phyloP scores from a whole-genome alignment of 2,329 filamentous ascomycete species.

The Exophiala oligosperma region DNA sequence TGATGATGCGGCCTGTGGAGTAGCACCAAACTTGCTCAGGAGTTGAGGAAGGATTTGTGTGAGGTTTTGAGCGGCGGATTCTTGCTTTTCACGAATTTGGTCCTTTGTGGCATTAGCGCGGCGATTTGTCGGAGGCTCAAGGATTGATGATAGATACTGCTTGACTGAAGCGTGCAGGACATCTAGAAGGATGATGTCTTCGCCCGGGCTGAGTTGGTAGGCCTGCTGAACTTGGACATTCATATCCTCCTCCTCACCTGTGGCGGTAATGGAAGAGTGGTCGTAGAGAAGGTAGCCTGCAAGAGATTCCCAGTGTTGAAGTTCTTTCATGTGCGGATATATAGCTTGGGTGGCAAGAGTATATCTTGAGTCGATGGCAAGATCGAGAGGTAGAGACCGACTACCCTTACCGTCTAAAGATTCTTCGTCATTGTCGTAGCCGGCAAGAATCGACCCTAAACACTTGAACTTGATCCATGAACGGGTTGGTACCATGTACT shows the following conservation, averaged over 20 bases:
- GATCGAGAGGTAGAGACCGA: slow-evolving; percentile 32
- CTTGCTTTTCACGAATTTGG: slow-evolving; percentile 68
- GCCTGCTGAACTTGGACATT: slow-evolving; percentile 67
- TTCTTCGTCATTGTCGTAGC: slow-evolving; percentile 71
- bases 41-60: slow-evolving; percentile 79
- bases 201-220: slow-evolving; percentile 70
- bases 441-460: slow-evolving; percentile 76
- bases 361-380: slow-evolving; percentile 70
- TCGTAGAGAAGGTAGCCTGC: slow-evolving; percentile 91
- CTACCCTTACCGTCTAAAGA: slow-evolving; percentile 44
- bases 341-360: slow-evolving; percentile 82
- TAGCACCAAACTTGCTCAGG: slow-evolving; percentile 90
- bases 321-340: slow-evolving; percentile 76
- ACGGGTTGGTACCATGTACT: slow-evolving; percentile 71
- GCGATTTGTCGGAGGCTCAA: slow-evolving; percentile 61
- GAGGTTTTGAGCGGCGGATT: slow-evolving; percentile 75
- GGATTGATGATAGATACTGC: slow-evolving; percentile 64
- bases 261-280: slow-evolving; percentile 66
- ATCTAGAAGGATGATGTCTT: slow-evolving; percentile 84
- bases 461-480: slow-evolving; percentile 94
- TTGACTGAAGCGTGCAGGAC: slow-evolving; percentile 82
- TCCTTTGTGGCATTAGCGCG: slow-evolving; percentile 61
- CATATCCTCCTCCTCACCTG: slow-evolving; percentile 56
- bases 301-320: slow-evolving; percentile 83
- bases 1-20: slow-evolving; percentile 79